Conservation (phyloP, 495 filamentous ascomycete species). For the Hypoxylon subgilvum region DNA sequence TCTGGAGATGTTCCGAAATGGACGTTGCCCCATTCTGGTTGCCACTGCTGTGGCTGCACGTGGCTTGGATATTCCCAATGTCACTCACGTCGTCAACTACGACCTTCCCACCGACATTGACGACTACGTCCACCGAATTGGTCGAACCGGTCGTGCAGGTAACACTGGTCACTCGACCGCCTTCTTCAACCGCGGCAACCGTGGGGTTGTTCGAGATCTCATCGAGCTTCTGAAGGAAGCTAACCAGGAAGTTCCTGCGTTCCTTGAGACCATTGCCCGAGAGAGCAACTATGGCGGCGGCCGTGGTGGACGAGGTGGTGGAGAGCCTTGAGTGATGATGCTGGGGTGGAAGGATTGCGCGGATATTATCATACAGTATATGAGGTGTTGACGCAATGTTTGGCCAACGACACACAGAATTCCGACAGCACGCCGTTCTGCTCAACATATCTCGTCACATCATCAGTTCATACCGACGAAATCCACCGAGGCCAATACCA, state of each 20-base stretch:
- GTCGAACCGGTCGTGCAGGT: conserved; percentile 98
- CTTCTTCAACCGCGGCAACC: conserved; percentile 99
- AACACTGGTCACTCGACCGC: conserved; percentile 98
- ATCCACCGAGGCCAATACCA: too few relatives aligned
- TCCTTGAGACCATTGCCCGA: conserved; percentile 95
- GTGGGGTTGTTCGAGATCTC: conserved; percentile 92
- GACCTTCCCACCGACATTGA: conserved; percentile 98
- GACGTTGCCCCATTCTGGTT: conserved; percentile 91
- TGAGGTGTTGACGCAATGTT: too few relatives aligned
- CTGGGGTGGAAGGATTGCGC: too few relatives aligned
- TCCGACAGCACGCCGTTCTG: too few relatives aligned
- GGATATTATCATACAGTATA: too few relatives aligned
- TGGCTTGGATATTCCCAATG: conserved; percentile 95
- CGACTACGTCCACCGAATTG: conserved; percentile 98
- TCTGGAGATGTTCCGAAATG: conserved; percentile 95
- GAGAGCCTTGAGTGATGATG: too few relatives aligned
- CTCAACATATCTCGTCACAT: too few relatives aligned
- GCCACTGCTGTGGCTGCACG: conserved; percentile 97
- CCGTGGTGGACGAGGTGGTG: conserved; percentile 72
- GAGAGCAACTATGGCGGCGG: conserved; percentile 82
- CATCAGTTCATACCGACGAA: too few relatives aligned
- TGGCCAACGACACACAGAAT: too few relatives aligned
- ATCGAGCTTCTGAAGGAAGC: conserved; percentile 97
- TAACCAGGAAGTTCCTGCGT: conserved; percentile 91
- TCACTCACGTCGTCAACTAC: conserved; percentile 98